Conservation (phyloP, 768 basidiomycete genomes). For the Boletellus emodensis region DNA sequence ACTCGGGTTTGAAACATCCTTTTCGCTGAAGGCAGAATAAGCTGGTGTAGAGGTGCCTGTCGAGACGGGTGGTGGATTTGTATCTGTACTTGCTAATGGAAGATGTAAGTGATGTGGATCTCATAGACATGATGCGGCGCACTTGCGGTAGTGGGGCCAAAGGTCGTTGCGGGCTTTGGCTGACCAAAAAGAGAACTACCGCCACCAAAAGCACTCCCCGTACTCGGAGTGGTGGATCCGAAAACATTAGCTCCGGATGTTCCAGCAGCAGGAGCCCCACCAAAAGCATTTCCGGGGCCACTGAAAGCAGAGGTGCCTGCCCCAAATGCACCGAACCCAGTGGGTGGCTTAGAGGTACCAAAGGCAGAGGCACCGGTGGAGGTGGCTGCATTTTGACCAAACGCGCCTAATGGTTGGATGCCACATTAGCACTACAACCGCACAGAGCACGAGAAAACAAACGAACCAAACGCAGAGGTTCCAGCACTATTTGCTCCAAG, state of each 20-base stretch:
- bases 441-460: conserved; percentile 1
- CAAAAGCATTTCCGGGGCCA: conserved; percentile 39
- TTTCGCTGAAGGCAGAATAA: conserved; percentile 58
- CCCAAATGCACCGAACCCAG: conserved; percentile 76
- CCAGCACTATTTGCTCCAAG: conserved; percentile 36
- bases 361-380: conserved; percentile 46
- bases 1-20: conserved; percentile 49
- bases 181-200: conserved; percentile 59
- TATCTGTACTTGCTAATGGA: conserved; percentile 33
- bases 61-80: conserved; percentile 50
- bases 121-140: conserved; percentile 7
- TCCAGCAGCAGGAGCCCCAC: conserved; percentile 28
- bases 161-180: conserved; percentile 42
- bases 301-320: conserved; percentile 55
- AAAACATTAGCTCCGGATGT: conserved; percentile 34
- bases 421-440: conserved; percentile 2
- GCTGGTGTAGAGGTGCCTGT: conserved; percentile 68
- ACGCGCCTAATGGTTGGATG: conserved; percentile 31
- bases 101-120: conserved; percentile 7
- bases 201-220: conserved; percentile 40
- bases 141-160: conserved; percentile 38
- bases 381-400: conserved; percentile 38
- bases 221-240: conserved; percentile 29
- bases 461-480: conserved; percentile 36
- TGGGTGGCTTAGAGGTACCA: conserved; percentile 62